These are phyloP conservation scores for Picochlorum sp. DNA, from an alignment of 139 green algal species.

Conservation along the genomic window DNA sequence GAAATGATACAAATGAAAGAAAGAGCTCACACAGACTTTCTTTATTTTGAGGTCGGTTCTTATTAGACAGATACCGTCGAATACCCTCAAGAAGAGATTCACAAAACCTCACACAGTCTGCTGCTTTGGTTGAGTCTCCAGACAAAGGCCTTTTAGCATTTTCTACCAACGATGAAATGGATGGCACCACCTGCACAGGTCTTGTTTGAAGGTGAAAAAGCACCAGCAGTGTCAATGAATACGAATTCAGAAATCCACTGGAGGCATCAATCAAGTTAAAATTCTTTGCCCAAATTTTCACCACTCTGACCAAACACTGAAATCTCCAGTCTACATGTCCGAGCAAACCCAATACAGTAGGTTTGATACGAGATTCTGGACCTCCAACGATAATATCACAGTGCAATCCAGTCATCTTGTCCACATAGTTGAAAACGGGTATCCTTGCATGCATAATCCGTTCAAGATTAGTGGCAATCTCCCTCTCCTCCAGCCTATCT, in stretches of 20 bases:
- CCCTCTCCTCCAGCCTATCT: neutral
- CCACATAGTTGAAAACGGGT: conserved; percentile 56
- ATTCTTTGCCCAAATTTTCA: conserved; percentile 67
- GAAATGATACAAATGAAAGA: neutral
- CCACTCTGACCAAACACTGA: conserved; percentile 32
- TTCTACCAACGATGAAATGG: too few species aligned
- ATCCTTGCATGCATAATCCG: conserved; percentile 40
- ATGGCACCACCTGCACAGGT: conserved; percentile 24
- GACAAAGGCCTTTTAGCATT: too few species aligned
- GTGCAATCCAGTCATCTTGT: conserved; percentile 22
- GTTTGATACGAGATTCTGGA: conserved; percentile 16
- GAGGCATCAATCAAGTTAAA: conserved; percentile 60
- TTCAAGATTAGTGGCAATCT: neutral
- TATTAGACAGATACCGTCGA: too few species aligned
- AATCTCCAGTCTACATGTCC: conserved; percentile 25
- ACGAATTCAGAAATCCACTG: conserved; percentile 67
- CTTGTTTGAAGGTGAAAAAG: conserved; percentile 37
- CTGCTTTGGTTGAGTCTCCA: too few species aligned
- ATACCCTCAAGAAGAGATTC: too few species aligned
- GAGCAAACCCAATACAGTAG: conserved; percentile 12
- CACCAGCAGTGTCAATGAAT: conserved; percentile 57
- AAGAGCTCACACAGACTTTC: neutral
- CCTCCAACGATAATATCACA: conserved; percentile 42
- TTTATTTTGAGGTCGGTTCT: neutral
- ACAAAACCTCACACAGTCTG: too few species aligned